phyloP scores from a whole-genome alignment of 2,329 filamentous ascomycete genomes.

The Zelopaecilomyces penicillatus region DNA sequence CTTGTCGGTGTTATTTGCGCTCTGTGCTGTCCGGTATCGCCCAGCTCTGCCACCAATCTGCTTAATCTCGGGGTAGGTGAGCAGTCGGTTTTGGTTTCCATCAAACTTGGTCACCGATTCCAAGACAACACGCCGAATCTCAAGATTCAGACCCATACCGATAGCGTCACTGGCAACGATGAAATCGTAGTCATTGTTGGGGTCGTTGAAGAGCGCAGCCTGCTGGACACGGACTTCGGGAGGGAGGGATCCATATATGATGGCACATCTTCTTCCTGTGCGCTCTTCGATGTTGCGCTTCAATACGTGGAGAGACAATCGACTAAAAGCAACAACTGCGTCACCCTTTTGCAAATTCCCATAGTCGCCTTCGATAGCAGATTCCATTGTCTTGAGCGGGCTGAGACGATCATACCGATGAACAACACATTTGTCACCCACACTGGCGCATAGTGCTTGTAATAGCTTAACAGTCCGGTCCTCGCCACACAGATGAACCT shows the following conservation, averaged over 20 bases:
- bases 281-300: constrained; percentile 67
- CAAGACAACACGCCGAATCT: constrained; percentile 84
- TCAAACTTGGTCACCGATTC: constrained; percentile 69
- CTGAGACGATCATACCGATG: constrained; percentile 80
- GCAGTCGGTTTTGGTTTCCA: constrained; percentile 44
- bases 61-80: constrained; percentile 74
- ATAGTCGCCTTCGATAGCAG: constrained; percentile 57
- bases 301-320: constrained; percentile 70
- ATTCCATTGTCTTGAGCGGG: constrained; percentile 57
- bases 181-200: constrained; percentile 89
- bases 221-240: constrained; percentile 90
- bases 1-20: constrained; percentile 8
- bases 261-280: constrained; percentile 75
- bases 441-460: constrained; percentile 63
- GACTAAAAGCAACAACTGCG: constrained; percentile 79
- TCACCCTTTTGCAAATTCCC: constrained; percentile 74
- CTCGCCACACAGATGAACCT: constrained; percentile 91
- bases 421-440: constrained; percentile 75
- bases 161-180: constrained; percentile 92
- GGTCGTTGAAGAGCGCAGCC: constrained; percentile 88
- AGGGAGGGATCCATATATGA: constrained; percentile 86
- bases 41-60: constrained; percentile 93
- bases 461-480: constrained; percentile 73
- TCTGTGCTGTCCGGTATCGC: constrained; percentile 62
- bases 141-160: constrained; percentile 93